A percentile compares a stretch with the other conserved stretches of the same genome.
Evolutionary conservation across 306 rosid genomes (phyloP).

Genomic region (Chamaecrista fasciculata): DNA sequence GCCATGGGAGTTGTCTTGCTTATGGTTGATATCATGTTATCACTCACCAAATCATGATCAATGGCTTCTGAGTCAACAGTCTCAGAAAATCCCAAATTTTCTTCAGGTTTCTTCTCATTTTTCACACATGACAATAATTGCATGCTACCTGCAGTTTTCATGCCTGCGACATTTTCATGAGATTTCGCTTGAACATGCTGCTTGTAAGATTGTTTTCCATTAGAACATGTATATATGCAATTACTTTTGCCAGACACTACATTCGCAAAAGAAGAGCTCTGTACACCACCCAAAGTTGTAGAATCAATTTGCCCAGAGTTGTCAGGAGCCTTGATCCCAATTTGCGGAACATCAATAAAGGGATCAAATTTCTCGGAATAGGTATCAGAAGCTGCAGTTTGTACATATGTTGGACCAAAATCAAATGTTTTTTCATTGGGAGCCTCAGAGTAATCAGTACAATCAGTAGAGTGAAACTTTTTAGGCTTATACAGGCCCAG

Average conservation of each 20-base stretch:
- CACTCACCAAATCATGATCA: slow-evolving; percentile 26
- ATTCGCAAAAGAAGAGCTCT: slow-evolving; percentile 25
- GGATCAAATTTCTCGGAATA: slow-evolving; percentile 5
- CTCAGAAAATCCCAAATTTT: slow-evolving; percentile 33
- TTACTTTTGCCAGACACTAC: slow-evolving; percentile 25
- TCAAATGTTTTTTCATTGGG: slow-evolving; percentile 22
- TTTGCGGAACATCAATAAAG: slow-evolving; percentile 13
- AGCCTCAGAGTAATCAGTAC: slow-evolving; percentile 21
- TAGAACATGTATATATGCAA: slow-evolving; percentile 16
- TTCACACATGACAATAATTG: slow-evolving; percentile 28
- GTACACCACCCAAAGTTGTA: slow-evolving; percentile 38
- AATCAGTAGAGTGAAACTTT: slow-evolving; percentile 29
- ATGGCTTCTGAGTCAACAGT: slow-evolving; percentile 28
- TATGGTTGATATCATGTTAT: slow-evolving; percentile 37
- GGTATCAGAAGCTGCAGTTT: slow-evolving; percentile 32
- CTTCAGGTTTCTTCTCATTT: slow-evolving; percentile 30
- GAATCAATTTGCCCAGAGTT: slow-evolving; percentile 24
- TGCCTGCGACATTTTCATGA: slow-evolving; percentile 27
- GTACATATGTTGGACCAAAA: slow-evolving; percentile 13
- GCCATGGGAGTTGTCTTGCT: slow-evolving; percentile 39
- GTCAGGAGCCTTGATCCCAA: slow-evolving; percentile 27
- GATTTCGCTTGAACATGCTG: slow-evolving; percentile 27
- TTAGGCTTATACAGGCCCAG: slow-evolving; percentile 23
- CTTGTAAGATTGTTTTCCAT: slow-evolving; percentile 29
- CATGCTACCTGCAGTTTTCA: slow-evolving; percentile 14